These are phyloP conservation scores for Chrysanthemum lavandulifolium DNA, from an alignment of 129 eudicot species.

Conservation along the genomic window DNA sequence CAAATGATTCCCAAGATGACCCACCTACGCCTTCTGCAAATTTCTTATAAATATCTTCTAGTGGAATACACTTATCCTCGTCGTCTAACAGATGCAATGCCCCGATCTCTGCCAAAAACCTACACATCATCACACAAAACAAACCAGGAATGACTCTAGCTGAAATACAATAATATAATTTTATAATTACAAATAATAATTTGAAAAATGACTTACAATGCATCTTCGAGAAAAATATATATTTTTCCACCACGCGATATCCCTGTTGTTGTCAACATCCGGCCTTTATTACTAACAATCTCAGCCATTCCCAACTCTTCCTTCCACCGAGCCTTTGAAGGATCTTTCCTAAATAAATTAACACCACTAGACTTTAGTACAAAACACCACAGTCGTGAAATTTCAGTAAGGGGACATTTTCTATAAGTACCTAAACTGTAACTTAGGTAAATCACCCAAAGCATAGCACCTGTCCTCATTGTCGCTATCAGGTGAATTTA, in stretches of 20 bases:
- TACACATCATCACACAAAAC: constrained; percentile 24
- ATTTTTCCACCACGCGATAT: constrained; percentile 58
- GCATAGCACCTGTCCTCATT: constrained; percentile 46
- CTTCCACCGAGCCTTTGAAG: constrained; percentile 60
- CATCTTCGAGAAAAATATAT: constrained; percentile 64
- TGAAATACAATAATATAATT: not conserved
- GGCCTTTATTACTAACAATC: constrained; percentile 59
- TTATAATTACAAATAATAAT: not conserved
- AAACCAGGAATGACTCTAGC: too few relatives aligned
- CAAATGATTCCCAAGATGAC: constrained; percentile 73
- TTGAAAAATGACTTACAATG: constrained; percentile 49
- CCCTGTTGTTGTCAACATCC: constrained; percentile 70
- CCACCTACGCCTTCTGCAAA: constrained; percentile 51
- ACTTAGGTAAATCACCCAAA: constrained; percentile 43
- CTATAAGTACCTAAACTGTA: constrained; percentile 47
- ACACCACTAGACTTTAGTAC: not conserved
- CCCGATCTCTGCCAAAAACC: constrained; percentile 77
- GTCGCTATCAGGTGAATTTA: constrained; percentile 37
- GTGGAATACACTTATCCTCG: constrained; percentile 34
- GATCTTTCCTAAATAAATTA: constrained; percentile 41
- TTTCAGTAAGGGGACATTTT: not conserved
- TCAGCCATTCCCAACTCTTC: constrained; percentile 78
- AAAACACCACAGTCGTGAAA: not conserved
- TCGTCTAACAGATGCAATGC: constrained; percentile 50
- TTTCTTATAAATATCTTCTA: constrained; percentile 56